These are phyloP conservation scores for Hordeum marinum DNA, from an alignment of 176 grass and related monocot genomes.

Conservation along the genomic window DNA sequence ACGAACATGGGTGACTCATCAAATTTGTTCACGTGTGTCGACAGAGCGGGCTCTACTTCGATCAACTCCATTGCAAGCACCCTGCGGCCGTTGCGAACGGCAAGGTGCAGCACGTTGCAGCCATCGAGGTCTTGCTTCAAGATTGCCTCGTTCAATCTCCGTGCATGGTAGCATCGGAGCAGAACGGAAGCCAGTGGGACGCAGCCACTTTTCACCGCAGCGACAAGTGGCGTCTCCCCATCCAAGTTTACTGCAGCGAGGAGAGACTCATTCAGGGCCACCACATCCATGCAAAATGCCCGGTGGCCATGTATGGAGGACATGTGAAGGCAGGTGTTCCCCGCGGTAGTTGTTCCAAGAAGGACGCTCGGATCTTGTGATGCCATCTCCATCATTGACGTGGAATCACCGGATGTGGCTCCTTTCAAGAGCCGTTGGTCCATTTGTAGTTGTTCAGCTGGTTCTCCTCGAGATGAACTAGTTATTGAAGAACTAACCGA, in stretches of 20 bases:
- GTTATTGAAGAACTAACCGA: no score
- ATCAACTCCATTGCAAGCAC: not conserved
- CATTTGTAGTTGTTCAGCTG: not conserved
- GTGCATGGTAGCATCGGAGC: accelerated
- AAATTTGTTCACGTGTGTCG: not conserved
- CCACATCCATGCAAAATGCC: not conserved
- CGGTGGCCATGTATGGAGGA: not conserved
- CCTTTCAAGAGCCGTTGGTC: not conserved
- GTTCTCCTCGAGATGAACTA: no score
- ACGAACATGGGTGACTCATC: conserved; percentile 17
- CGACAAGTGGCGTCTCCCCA: not conserved
- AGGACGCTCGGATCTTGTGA: not conserved
- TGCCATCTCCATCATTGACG: not conserved
- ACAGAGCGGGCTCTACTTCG: not conserved
- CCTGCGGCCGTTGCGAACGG: not conserved
- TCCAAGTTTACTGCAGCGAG: not conserved
- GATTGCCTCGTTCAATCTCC: not conserved
- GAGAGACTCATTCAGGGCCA: not conserved
- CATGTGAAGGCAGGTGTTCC: no score
- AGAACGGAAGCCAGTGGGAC: not conserved
- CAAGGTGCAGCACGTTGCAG: conserved; percentile 6
- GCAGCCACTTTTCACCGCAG: not conserved
- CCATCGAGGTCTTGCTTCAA: not conserved
- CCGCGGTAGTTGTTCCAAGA: no score
- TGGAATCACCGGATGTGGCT: not conserved